These are phyloP conservation scores for Oryza glumipatula DNA, from an alignment of 176 grass and related monocot species.

Conservation along the genomic window DNA sequence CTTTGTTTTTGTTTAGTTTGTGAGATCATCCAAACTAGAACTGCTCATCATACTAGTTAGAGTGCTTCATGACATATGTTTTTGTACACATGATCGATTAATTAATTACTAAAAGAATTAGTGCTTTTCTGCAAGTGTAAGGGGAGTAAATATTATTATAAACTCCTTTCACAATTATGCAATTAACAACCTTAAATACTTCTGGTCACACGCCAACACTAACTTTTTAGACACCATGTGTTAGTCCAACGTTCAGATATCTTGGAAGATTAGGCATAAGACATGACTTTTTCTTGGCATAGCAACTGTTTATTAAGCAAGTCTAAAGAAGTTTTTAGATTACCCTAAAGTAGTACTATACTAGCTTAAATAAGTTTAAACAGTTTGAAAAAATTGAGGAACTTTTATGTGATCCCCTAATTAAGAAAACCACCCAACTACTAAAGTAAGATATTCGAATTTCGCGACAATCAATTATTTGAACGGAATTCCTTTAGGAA, in stretches of 20 bases:
- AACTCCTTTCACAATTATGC: background rate
- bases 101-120: conserved; percentile 1
- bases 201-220: background rate
- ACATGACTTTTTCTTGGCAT: background rate
- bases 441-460: background rate
- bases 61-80: conserved; percentile 14
- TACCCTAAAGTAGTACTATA: background rate
- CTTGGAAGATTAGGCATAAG: conserved; percentile 39
- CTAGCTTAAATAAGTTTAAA: conserved; percentile 10
- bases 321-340: background rate
- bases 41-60: conserved; percentile 1
- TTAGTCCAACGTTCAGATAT: conserved; percentile 21
- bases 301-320: conserved; percentile 7
- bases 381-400: conserved; percentile 6
- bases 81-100: conserved; percentile 9
- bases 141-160: background rate
- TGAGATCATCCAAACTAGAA: background rate
- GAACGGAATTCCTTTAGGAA: background rate
- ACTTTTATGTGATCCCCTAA: background rate
- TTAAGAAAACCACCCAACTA: background rate
- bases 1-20: background rate
- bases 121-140: background rate
- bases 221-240: conserved; percentile 39
- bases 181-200: background rate
- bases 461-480: background rate